Conservation (phyloP, 305 asterid genomes). For the Rubia tinctorum region DNA sequence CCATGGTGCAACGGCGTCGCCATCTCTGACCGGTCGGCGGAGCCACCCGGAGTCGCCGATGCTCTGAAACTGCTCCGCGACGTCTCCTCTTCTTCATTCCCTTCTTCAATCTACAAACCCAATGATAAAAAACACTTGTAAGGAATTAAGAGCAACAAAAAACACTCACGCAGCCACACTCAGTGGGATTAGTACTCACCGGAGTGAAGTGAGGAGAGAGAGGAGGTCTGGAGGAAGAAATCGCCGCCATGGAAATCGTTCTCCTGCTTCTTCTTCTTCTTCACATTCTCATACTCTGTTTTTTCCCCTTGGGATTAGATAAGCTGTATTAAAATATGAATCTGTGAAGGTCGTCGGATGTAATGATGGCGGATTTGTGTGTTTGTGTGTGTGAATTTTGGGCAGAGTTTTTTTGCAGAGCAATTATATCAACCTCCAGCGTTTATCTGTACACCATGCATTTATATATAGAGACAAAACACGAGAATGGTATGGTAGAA, state of each 20-base stretch:
- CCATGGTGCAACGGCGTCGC: slow-evolving; percentile 61
- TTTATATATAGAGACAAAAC: not conserved
- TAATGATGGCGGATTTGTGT: slow-evolving; percentile 24
- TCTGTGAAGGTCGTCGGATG: slow-evolving; percentile 28
- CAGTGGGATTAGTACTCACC: slow-evolving; percentile 31
- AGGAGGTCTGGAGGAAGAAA: slow-evolving; percentile 44
- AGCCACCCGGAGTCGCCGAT: slow-evolving; percentile 47
- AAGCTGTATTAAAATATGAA: too few relatives aligned
- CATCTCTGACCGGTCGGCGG: slow-evolving; percentile 24
- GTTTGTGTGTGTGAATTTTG: slow-evolving; percentile 15
- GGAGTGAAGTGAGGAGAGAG: slow-evolving; percentile 83
- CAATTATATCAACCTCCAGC: not conserved
- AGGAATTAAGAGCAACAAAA: slow-evolving; percentile 6
- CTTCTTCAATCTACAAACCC: slow-evolving; percentile 70
- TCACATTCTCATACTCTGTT: slow-evolving; percentile 6
- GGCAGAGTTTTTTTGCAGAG: slow-evolving; percentile 9
- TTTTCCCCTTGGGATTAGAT: slow-evolving; percentile 16
- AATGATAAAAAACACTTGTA: not conserved
- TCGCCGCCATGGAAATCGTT: slow-evolving; percentile 50
- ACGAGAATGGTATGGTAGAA: not conserved
- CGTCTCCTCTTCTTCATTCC: slow-evolving; percentile 77
- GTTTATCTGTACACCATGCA: slow-evolving; percentile 7
- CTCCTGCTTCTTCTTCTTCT: not conserved
- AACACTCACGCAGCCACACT: not conserved
- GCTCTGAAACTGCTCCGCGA: slow-evolving; percentile 57